These are phyloP conservation scores for Daldinia concentrica DNA, from an alignment of 495 filamentous ascomycete species.

Conservation along the genomic window DNA sequence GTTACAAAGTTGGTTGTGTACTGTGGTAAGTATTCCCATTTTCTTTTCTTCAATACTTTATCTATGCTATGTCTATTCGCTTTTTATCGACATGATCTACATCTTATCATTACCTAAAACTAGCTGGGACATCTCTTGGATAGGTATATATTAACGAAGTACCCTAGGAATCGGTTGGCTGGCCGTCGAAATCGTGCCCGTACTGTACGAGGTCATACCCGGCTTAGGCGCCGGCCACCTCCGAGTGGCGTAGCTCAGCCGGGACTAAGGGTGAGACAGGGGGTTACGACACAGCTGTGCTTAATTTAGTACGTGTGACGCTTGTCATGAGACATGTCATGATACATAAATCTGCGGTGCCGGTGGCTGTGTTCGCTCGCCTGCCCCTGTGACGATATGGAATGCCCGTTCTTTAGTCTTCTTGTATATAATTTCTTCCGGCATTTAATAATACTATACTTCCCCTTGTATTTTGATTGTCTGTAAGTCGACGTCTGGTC, in stretches of 20 bases:
- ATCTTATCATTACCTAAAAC: background rate
- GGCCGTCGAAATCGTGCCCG: constrained; percentile 71
- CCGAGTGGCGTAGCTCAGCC: constrained; percentile 31
- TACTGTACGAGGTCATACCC: constrained; percentile 69
- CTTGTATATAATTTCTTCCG: constrained; percentile 7
- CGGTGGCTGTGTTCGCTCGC: background rate
- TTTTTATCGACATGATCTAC: background rate
- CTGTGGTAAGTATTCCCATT: constrained; percentile 67
- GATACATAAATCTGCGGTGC: background rate
- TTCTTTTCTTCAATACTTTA: background rate
- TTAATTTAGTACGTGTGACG: constrained; percentile 17
- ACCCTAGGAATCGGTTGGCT: constrained; percentile 74
- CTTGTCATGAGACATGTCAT: constrained; percentile 1
- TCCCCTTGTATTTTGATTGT: background rate
- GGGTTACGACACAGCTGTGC: background rate
- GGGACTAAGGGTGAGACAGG: background rate
- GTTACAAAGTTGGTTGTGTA: constrained; percentile 97
- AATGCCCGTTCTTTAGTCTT: background rate
- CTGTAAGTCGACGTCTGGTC: no score
- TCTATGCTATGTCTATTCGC: background rate
- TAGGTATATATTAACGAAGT: constrained; percentile 9
- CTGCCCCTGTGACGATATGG: background rate
- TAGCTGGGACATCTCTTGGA: background rate
- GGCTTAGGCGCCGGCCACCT: constrained; percentile 62
- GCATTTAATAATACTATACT: background rate